These are phyloP conservation scores for Solidago caesia DNA, from an alignment of 129 eudicot genomes.

Conservation along the genomic window DNA sequence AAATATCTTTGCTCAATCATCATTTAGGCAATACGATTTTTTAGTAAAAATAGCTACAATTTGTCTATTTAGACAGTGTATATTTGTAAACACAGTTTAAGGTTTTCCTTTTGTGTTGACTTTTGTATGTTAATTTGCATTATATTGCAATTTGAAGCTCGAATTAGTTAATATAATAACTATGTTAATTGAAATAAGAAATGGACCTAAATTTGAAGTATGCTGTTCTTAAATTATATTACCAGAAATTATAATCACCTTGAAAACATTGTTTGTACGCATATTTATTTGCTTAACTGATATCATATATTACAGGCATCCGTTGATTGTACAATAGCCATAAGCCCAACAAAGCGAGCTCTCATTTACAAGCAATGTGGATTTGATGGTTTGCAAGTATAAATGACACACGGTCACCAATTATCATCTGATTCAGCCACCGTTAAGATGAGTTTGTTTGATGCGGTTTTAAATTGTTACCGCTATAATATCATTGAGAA, in stretches of 20 bases:
- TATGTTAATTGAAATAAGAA: too few relatives aligned
- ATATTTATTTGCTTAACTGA: background rate
- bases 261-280: background rate
- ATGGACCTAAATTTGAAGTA: background rate
- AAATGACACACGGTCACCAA: constrained; percentile 14
- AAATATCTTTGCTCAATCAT: background rate
- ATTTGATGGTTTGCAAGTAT: constrained; percentile 81
- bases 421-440: background rate
- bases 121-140: too few relatives aligned
- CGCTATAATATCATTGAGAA: constrained; percentile 10
- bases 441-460: constrained; percentile 8
- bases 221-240: background rate
- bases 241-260: too few relatives aligned
- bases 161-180: too few relatives aligned
- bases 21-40: too few relatives aligned
- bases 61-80: too few relatives aligned
- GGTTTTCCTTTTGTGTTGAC: too few relatives aligned
- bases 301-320: constrained; percentile 52
- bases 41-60: too few relatives aligned
- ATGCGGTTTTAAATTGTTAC: background rate
- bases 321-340: constrained; percentile 73
- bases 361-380: constrained; percentile 82
- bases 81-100: too few relatives aligned
- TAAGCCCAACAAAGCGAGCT: constrained; percentile 84
- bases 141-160: too few relatives aligned